Evolutionary conservation across 306 rosid species (phyloP), one percentile per base, ranked within the genome.

Genomic region (Dalbergia cochinchinensis): DNA sequence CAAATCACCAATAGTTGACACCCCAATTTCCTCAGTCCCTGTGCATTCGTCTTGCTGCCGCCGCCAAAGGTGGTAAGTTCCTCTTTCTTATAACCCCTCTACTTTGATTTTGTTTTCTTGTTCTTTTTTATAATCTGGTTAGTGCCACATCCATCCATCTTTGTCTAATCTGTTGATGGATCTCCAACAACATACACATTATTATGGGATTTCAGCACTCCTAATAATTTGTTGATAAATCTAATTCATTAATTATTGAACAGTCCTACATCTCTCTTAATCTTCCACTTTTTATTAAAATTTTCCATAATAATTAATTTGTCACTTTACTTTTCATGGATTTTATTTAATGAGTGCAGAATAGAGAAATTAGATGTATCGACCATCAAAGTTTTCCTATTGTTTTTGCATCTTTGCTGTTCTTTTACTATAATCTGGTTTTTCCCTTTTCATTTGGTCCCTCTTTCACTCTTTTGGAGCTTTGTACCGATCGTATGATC

Each of bases 161-260:
- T 66, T 72, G 71, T 81, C 83, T 33, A 11, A 22, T 75, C 73
- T 69, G 66, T 57, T 79, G 59, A 73, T 68, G 34, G 75, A 72
- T 65, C 73, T 82, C 78, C 73, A 66, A 44, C 74, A 66, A 42
- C 16, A 34, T 63, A 39, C 55, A n/a, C 54, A 63, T 73, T 63
- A 78, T 73, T 74, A 71, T 82, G 65, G 69, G 41, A 65, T 80
- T 76, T 65, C 77, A 58, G 45, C 72, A 79, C 74, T 79, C 82
- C 77, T 75, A 59, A 58, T 82, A 59, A 71, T 83, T 79, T 47
- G 20, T 51, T 79, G 55, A 62, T 77, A 73, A 61, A 78, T 70
- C 78, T n/a, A 70, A 42, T 75, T 64, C 66, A 19, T 33, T 54
- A 14, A 70, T 80, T 69, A 70, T 19, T 20, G 19, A 20, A 61